Evolutionary conservation across 1,284 basidiomycete species (phyloP).

Genomic region (Malassezia caprae): DNA sequence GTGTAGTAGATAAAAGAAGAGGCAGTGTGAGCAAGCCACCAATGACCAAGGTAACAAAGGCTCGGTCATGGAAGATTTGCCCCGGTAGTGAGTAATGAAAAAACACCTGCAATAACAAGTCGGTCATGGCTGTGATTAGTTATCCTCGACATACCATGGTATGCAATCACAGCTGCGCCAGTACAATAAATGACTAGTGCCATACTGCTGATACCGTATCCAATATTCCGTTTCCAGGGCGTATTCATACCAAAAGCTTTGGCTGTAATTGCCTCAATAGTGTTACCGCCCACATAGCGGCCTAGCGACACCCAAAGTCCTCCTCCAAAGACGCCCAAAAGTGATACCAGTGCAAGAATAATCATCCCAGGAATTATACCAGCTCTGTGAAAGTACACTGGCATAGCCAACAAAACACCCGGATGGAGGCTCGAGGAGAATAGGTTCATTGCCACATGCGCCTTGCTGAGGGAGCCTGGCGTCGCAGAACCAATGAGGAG

Average conservation of each 20-base stretch:
- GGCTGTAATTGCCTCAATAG: constrained; percentile 39
- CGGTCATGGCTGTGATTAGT: constrained; percentile 25
- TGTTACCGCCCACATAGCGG: constrained; percentile 40
- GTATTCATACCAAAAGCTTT: constrained; percentile 40
- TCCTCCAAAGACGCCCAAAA: constrained; percentile 41
- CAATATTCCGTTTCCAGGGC: constrained; percentile 37
- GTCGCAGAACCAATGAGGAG: constrained; percentile 27
- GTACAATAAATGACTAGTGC: constrained; percentile 38
- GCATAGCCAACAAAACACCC: constrained; percentile 41
- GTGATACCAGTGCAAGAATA: constrained; percentile 25
- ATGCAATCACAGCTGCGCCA: constrained; percentile 39
- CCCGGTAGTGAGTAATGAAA: constrained; percentile 38
- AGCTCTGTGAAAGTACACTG: constrained; percentile 38
- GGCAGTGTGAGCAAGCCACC: constrained; percentile 35
- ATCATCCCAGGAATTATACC: constrained; percentile 27
- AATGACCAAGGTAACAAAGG: constrained; percentile 37
- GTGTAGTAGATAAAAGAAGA: constrained; percentile 38
- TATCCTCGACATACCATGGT: constrained; percentile 23
- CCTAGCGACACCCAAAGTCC: constrained; percentile 43
- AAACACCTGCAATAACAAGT: constrained; percentile 40
- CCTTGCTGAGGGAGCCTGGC: constrained; percentile 35
- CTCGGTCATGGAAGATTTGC: constrained; percentile 34
- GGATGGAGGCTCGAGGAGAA: constrained; percentile 41
- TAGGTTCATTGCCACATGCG: constrained; percentile 39
- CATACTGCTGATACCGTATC: constrained; percentile 25